These are phyloP conservation scores for Aureococcus anophagefferens DNA, from an alignment of 108 stramenopile genomes.

Conservation along the genomic window DNA sequence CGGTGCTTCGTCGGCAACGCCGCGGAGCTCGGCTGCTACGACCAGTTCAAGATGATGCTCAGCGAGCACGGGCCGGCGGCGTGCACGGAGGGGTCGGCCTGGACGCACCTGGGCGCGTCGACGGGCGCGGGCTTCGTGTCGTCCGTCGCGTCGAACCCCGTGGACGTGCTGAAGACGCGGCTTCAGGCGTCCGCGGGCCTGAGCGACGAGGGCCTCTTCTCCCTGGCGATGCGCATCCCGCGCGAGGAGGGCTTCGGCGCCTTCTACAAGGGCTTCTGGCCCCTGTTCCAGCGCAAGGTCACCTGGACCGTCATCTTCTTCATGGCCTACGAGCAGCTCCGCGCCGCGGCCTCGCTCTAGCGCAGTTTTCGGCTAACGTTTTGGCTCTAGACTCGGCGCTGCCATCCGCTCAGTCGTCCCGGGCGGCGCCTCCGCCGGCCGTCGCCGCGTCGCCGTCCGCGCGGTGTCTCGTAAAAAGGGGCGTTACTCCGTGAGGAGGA, in stretches of 20 bases:
- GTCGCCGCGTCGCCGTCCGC: too few relatives aligned
- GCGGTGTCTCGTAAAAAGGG: too few relatives aligned
- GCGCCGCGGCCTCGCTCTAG: too few relatives aligned
- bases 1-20: constrained; percentile 19
- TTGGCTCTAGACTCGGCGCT: too few relatives aligned
- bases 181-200: constrained; percentile 14
- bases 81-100: neutral
- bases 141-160: constrained; percentile 6
- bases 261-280: constrained; percentile 18
- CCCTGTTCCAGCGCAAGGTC: constrained; percentile 13
- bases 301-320: constrained; percentile 13
- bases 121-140: constrained; percentile 8
- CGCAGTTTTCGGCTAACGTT: too few relatives aligned
- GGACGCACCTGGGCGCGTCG: constrained; percentile 12
- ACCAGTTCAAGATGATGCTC: constrained; percentile 11
- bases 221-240: neutral
- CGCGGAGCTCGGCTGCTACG: constrained; percentile 17
- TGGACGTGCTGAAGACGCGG: constrained; percentile 16
- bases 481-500: too few relatives aligned
- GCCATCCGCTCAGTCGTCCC: too few relatives aligned
- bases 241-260: constrained; percentile 11
- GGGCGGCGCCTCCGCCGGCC: too few relatives aligned
- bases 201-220: neutral
- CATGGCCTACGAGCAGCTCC: constrained; percentile 13
- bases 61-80: neutral